Base-by-base conservation (phyloP, 2,329 filamentous ascomycete genomes). In the Moelleriella libera region DNA sequence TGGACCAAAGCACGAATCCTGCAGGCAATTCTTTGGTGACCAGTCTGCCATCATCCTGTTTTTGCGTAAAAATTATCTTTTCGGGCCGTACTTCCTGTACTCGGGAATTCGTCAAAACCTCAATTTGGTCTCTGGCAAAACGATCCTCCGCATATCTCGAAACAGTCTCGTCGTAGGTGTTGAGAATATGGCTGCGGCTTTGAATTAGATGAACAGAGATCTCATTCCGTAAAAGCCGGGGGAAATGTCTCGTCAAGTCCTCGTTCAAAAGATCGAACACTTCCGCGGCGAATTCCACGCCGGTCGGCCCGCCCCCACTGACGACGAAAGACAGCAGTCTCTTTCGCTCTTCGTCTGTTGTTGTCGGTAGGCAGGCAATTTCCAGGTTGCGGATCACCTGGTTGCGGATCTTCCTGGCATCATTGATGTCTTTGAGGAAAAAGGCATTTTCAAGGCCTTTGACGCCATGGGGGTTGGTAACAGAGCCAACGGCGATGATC, bases 201-300 rank as follows among this genome's bases (percentile, higher is more conserved):
- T 98, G 92, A 52, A 98, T 96, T 44, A 98, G 75, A 60, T 98
- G 94, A 1, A 98, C 90, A 0, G 92, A 97, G 45, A 98, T 94
- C 63, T 98, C 88, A 61, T 97, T 97, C 51, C 92, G 81, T n/a
- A 98, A 68, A 31, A 98, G 79, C 52, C 82, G 82, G 2, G 92
- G 92, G 64, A 95, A 98, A 56, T 85, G 80, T 46, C 75, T 72
- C 42, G 82, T 82, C 42, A 98, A 67, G 61, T 98, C 92, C 63
- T 98, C 94, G 59, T 98, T 98, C 12, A 98, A 74, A 63, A 98
- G 82, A 64, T 98, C 92, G 62, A 85, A 97, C 6, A 98, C 75
- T 62, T 98, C 92, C 5, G 92, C 92, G 1, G 94, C 94, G 58
- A 98, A 98, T 63, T 98, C 92, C 37, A 98, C 92, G 51, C 92